Percentiles rank a stretch among this genome's conserved stretches.
These are phyloP conservation scores for Elaeis oleifera DNA, from an alignment of 202 grass and related monocot genomes.

Conservation along the genomic window DNA sequence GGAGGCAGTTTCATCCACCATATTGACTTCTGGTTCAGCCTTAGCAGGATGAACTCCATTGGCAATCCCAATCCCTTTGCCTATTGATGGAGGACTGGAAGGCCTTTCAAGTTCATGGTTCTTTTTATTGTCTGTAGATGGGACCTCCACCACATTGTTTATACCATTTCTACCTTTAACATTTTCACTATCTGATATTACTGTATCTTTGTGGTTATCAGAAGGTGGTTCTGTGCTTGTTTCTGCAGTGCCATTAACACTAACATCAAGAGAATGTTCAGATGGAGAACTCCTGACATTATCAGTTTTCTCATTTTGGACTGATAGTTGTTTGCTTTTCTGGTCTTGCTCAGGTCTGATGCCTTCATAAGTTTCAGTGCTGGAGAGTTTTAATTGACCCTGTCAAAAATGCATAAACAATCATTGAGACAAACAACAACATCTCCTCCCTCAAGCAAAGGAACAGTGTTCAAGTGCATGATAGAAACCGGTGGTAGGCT, in stretches of 20 bases:
- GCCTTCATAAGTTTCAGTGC: slow-evolving; percentile 34
- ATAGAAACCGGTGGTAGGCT: not conserved
- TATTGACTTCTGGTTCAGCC: slow-evolving; percentile 33
- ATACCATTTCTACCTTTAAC: slow-evolving; percentile 22
- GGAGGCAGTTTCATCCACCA: slow-evolving; percentile 36
- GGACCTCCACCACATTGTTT: slow-evolving; percentile 37
- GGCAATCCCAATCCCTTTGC: slow-evolving; percentile 30
- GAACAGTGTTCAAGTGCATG: not conserved
- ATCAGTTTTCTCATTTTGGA: slow-evolving; percentile 48
- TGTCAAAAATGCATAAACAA: slow-evolving; percentile 19
- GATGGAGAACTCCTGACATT: slow-evolving; percentile 34
- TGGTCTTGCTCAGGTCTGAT: slow-evolving; percentile 36
- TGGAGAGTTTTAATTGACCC: slow-evolving; percentile 49
- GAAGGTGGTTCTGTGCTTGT: slow-evolving; percentile 22
- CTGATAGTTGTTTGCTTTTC: slow-evolving; percentile 39
- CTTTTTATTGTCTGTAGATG: slow-evolving; percentile 28
- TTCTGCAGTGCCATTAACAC: slow-evolving; percentile 23
- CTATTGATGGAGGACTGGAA: slow-evolving; percentile 23
- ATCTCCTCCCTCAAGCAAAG: not conserved
- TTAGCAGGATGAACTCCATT: slow-evolving; percentile 32
- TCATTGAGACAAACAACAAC: slow-evolving; percentile 2
- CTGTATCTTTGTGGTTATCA: slow-evolving; percentile 20
- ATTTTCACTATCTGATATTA: slow-evolving; percentile 28
- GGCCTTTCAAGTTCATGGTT: slow-evolving; percentile 22
- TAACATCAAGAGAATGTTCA: slow-evolving; percentile 34